These are phyloP conservation scores for Cutaneotrichosporon sp. DNA, from an alignment of 1,284 basidiomycete species.

Conservation along the genomic window DNA sequence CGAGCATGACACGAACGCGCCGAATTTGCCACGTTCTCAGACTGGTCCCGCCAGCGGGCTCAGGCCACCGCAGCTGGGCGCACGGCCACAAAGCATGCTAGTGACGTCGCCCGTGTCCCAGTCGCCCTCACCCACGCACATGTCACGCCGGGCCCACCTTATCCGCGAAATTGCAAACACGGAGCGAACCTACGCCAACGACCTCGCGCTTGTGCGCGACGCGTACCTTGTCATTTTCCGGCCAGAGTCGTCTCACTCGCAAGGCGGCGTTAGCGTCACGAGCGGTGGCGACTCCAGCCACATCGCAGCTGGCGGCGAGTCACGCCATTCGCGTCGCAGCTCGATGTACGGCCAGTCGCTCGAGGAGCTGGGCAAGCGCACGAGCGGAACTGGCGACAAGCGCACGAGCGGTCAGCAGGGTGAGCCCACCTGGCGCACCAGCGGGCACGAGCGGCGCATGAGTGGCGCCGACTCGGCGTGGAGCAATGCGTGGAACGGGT, in stretches of 20 bases:
- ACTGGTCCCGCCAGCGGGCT: background rate
- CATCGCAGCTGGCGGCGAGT: conserved; percentile 2
- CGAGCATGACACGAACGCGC: background rate
- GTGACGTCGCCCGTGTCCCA: conserved; percentile 3
- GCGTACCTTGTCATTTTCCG: conserved; percentile 58
- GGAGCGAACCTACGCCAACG: conserved; percentile 80
- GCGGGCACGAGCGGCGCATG: conserved; percentile 12
- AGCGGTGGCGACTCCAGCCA: conserved; percentile 6
- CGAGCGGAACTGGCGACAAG: background rate
- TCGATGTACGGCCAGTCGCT: conserved; percentile 12
- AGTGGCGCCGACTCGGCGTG: conserved; percentile 13
- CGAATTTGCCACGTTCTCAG: conserved; percentile 4
- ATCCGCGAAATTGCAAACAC: conserved; percentile 76
- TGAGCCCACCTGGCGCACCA: background rate
- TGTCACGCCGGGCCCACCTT: conserved; percentile 73
- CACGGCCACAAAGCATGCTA: conserved; percentile 16
- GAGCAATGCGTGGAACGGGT: conserved; percentile 10
- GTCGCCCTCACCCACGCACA: conserved; percentile 12
- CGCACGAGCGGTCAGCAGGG: conserved; percentile 1
- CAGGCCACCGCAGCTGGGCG: background rate
- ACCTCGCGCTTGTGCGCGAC: conserved; percentile 76
- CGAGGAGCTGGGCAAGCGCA: background rate
- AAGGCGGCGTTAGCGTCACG: background rate
- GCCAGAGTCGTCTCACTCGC: conserved; percentile 27
- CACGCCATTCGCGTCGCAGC: conserved; percentile 11